Base-by-base conservation (phyloP, 345 rosid species). In the Ceriops decandra region DNA sequence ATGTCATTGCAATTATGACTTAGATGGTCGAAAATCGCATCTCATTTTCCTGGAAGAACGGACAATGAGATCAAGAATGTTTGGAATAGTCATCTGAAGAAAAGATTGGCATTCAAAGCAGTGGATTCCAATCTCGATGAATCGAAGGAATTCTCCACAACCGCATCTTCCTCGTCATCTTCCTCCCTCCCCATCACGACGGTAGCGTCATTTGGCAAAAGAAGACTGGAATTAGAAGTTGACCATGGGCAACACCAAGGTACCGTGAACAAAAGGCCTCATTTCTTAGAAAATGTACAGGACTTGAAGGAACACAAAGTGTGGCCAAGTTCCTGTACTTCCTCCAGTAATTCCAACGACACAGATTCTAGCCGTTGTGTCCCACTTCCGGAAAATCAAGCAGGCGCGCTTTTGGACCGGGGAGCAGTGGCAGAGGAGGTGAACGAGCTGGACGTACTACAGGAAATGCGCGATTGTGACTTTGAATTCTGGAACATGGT, bases 1-100 rank as follows among this genome's bases (percentile, higher is more conserved):
- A 42, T 42, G 49, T 13, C 5, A 42, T 42, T 11, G 49, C 49
- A 13, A 21, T 54, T 7, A 35, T 64, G 62, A 42, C 72, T 31
- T 75, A 93, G 98, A 84, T 91, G 98, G 98, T 89, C 98, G 0
- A 87, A 83, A 76, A 93, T 93, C 36, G 97, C 98, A 30, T 81
- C 98, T 24, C 71, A 82, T 52, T 74, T 93, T 27, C 87, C 96
- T 0, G 97, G 97, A 70, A 76, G 98, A 81, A 93, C 97, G 21
- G 98, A 93, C 52, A 91, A 93, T 68, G 98, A 93, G 81, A 91
- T 93, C 24, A 93, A 93, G 75, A 93, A 93, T 66, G 88, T 91
- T n/a, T 91, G 95, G 96, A 88, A 93, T 65, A 93, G 91, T 6
- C 86, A 87, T 73, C 74, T 93, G 68, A 93, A 91, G 86, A 89